Percentiles rank a stretch among this genome's conserved stretches.
These are phyloP conservation scores for Hawksworthiomyces lignivorus DNA, from an alignment of 2,329 filamentous ascomycete genomes.

Conservation along the genomic window DNA sequence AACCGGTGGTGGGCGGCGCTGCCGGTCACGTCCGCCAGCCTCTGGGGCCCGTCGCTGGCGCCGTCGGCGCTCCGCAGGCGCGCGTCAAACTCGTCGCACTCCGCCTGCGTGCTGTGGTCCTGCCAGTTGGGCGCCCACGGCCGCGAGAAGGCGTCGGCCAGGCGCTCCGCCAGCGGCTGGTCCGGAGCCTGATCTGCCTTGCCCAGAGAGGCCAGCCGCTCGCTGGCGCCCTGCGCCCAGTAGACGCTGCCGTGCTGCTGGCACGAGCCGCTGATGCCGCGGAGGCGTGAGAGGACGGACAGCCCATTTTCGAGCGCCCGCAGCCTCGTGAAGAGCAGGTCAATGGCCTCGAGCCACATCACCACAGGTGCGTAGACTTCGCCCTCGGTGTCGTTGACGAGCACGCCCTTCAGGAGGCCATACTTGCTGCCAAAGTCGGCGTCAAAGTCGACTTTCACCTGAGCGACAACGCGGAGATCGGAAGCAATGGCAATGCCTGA, in stretches of 20 bases:
- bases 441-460: conserved; percentile 94
- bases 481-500: conserved; percentile 76
- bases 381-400: conserved; percentile 70
- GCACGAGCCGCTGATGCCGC: conserved; percentile 80
- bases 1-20: conserved; percentile 96
- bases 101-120: conserved; percentile 85
- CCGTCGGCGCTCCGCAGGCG: conserved; percentile 33
- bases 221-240: conserved; percentile 68
- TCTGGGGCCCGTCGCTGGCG: conserved; percentile 37
- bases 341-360: conserved; percentile 89
- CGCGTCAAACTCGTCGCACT: conserved; percentile 83
- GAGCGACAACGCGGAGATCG: conserved; percentile 68
- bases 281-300: conserved; percentile 54
- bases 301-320: conserved; percentile 57
- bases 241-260: conserved; percentile 98
- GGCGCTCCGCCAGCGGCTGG: conserved; percentile 62
- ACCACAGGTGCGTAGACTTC: conserved; percentile 91
- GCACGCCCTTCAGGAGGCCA: conserved; percentile 79
- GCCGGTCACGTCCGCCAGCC: conserved; percentile 72
- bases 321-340: conserved; percentile 72
- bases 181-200: conserved; percentile 32
- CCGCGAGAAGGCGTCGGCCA: conserved; percentile 68
- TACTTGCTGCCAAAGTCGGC: conserved; percentile 67
- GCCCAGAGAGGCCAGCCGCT: conserved; percentile 48
- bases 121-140: conserved; percentile 95